phyloP scores from a whole-genome alignment of 345 rosid species.

The Crucihimalaya himalaica region DNA sequence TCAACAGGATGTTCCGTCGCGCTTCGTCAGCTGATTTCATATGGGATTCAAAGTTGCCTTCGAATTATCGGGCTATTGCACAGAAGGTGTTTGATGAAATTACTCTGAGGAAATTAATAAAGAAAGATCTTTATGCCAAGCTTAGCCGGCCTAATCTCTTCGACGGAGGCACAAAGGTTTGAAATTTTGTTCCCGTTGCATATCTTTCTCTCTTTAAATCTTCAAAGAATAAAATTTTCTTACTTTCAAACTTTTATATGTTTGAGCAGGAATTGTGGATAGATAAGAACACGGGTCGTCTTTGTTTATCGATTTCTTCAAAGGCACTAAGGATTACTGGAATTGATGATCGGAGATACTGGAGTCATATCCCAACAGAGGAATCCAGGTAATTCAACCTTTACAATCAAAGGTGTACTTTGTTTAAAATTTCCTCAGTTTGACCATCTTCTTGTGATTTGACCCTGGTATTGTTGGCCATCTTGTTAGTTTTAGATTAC shows the following conservation, averaged over 20 bases:
- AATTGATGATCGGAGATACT: constrained; percentile 75
- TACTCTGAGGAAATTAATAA: constrained; percentile 35
- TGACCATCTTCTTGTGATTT: not conserved
- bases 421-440: constrained; percentile 6
- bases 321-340: constrained; percentile 68
- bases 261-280: constrained; percentile 61
- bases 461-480: not conserved
- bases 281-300: constrained; percentile 57
- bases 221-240: not conserved
- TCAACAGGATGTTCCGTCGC: constrained; percentile 52
- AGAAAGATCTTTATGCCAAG: constrained; percentile 53
- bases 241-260: not conserved
- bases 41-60: constrained; percentile 66
- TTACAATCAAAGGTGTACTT: not conserved
- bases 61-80: constrained; percentile 44
- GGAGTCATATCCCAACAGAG: constrained; percentile 57
- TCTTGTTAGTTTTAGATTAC: not conserved
- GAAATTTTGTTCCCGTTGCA: not conserved
- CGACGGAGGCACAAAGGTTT: constrained; percentile 60
- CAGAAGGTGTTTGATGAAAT: constrained; percentile 48
- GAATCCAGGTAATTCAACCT: constrained; percentile 58
- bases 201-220: not conserved
- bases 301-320: constrained; percentile 62
- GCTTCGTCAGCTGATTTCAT: constrained; percentile 69
- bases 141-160: constrained; percentile 47